Evolutionary conservation across 177 flowering plant species (phyloP), one percentile per base, ranked within the genome.

Genomic region (Vitis hybrid): DNA sequence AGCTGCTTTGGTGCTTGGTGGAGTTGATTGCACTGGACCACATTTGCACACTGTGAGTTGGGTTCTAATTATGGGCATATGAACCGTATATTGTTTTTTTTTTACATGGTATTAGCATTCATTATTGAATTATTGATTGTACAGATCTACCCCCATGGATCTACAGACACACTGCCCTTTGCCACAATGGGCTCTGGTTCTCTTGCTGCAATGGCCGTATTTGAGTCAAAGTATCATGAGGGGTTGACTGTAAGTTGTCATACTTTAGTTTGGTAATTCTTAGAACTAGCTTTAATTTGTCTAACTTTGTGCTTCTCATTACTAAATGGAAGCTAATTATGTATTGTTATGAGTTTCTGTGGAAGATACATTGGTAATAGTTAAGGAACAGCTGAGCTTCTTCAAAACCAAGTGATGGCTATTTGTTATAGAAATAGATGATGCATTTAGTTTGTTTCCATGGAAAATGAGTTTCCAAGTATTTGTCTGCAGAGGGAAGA

Each of bases 91-190:
- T 38, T 62, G 14, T 52, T 38, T 20, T 58, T 50, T 69, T 28
- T 10, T 61, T 10, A 11, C 1, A 38, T 38, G 44, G 44, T 7
- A 38, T 38, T 38, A 38, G 9, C 44, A 38, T 38, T 38, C 44
- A 38, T 38, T 38, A 38, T 38, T 38, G 44, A 38, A 38, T 38
- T 38, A 38, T 38, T 38, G 44, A 7, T 53, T 47, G 65, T 71
- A 72, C 81, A 95, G 99, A 95, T 95, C 63, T 95, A 95, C 74
- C 99, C 99, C 38, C 99, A 95, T 81, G 99, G 99, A 67, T 95
- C 99, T 50, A 92, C 97, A 58, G 98, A 95, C 82, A 88, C 97
- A 1, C 83, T 95, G 50, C 98, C 99, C 60, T 95, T 80, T 84
- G 99, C 99, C 3, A 95, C 99, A 28, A 95, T 92, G 97, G 98